Base-by-base conservation (phyloP, 1,139 yeast genomes). In the Yamadazyma pseudoaaseri region DNA sequence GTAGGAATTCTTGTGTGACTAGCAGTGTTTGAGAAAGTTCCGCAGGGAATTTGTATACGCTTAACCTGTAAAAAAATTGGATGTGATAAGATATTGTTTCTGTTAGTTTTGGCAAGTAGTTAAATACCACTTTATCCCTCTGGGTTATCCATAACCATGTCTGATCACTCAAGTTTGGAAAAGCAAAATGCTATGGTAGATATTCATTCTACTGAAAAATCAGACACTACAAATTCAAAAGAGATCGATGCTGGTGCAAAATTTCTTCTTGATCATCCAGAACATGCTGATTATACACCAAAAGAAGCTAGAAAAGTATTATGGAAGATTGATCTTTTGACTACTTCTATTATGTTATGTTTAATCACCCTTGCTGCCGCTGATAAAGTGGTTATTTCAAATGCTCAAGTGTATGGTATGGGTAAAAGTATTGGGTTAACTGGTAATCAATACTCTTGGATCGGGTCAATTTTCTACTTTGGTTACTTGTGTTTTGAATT, bases 331-430 rank as follows among this genome's bases (percentile, higher is more conserved):
- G 60, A 55, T 36, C 33, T 44, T 32, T 44, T 49, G 32, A 34
- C 54, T 10, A 47, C 54, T 32, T 48, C 51, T 7, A 31, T 39
- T 6, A 38, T 45, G 44, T 37, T 43, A 6, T 16, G 37, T 21
- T 29, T 44, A 5, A 42, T 39, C 30, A 41, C 44, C n/a, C 37
- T 48, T 16, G 48, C 47, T 30, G 47, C 50, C 22, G 46, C 49
- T 28, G 54, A 50, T 39, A 50, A 50, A 30, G 36, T 45, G 26
- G 32, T 42, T 13, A 44, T 48, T 21, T 37, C 45, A n/a, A 41
- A 67, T 42, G 74, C 76, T 6, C 70, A 73, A 12, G 64, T 70
- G 1, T 63, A 65, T 33, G 73, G 69, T 3, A 58, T 59, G 42
- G 51, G 46, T 31, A 50, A 37, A 13, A 29, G 31, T n/a, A 8